Evolutionary conservation across 768 basidiomycete genomes (phyloP).

Genomic region (Hypsizygus marmoreus): DNA sequence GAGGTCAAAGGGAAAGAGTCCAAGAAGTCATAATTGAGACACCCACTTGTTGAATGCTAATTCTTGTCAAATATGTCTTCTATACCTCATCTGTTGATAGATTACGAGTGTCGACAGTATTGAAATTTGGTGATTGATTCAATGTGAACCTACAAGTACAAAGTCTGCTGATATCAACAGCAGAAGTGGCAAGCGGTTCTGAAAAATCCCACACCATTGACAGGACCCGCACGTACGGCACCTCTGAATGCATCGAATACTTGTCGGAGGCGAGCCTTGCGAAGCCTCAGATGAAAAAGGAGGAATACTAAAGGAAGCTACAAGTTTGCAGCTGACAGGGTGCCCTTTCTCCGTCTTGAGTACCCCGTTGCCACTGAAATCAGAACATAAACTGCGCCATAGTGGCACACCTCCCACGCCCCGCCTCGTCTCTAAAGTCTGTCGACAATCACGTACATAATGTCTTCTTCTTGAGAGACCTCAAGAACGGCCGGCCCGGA

Average conservation of each 20-base stretch:
- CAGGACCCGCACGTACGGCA: constrained; percentile 4
- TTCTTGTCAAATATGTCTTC: too few species aligned
- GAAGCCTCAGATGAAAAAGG: neutral
- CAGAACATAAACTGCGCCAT: constrained; percentile 1
- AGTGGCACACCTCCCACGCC: constrained; percentile 35
- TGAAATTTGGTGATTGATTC: neutral
- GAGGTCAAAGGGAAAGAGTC: too few species aligned
- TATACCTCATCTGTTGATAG: too few species aligned
- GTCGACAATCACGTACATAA: constrained; percentile 85
- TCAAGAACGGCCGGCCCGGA: too few species aligned
- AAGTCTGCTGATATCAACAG: constrained; percentile 2
- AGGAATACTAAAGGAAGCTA: neutral
- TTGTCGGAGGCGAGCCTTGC: neutral
- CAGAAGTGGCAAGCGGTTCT: neutral
- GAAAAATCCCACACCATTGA: neutral
- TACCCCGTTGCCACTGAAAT: constrained; percentile 3
- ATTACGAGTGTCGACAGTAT: too few species aligned
- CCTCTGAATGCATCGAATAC: neutral
- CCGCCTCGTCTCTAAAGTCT: constrained; percentile 39
- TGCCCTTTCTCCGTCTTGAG: too few species aligned
- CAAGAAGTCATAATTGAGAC: too few species aligned
- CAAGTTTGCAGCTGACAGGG: constrained; percentile 1
- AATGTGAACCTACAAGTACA: constrained; percentile 3
- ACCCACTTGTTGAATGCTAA: too few species aligned
- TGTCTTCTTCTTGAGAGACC: too few species aligned